These are phyloP conservation scores for Microdochium trichocladiopsis DNA, from an alignment of 2,329 filamentous ascomycete species.

Conservation along the genomic window DNA sequence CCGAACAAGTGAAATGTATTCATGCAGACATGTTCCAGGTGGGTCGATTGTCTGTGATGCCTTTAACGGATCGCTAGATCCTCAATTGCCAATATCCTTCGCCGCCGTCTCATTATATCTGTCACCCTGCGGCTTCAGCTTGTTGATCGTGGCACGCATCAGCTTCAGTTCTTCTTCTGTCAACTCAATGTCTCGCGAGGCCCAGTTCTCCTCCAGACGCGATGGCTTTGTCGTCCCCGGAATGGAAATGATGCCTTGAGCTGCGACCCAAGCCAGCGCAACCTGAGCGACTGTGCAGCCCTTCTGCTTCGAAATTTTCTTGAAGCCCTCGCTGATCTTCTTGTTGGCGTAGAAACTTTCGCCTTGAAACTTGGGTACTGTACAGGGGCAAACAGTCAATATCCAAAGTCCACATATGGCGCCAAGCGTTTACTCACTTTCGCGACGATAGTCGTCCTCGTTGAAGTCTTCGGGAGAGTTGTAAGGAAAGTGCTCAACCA, in stretches of 20 bases:
- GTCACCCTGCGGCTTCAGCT: background rate
- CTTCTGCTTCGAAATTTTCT: constrained; percentile 25
- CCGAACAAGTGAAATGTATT: too few relatives aligned
- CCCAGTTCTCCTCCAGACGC: constrained; percentile 11
- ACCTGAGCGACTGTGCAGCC: constrained; percentile 24
- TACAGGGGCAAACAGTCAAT: constrained; percentile 11
- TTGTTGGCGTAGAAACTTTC: too few relatives aligned
- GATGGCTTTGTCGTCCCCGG: background rate
- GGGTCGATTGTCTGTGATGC: too few relatives aligned
- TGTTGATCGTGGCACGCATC: constrained; percentile 9
- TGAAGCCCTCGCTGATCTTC: constrained; percentile 30
- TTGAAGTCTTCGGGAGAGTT: constrained; percentile 38
- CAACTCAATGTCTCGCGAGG: constrained; percentile 22
- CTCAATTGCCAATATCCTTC: background rate
- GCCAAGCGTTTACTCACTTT: too few relatives aligned
- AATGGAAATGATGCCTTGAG: constrained; percentile 1
- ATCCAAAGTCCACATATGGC: constrained; percentile 21
- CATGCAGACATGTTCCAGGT: too few relatives aligned
- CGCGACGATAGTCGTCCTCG: constrained; percentile 30
- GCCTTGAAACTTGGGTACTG: too few relatives aligned
- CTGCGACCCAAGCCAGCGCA: constrained; percentile 26
- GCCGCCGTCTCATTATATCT: background rate
- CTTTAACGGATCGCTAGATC: too few relatives aligned
- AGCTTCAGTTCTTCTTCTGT: constrained; percentile 25
- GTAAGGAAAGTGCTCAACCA: constrained; percentile 34